Base-by-base conservation (phyloP, 345 rosid species). In the Syzygium jambos region DNA sequence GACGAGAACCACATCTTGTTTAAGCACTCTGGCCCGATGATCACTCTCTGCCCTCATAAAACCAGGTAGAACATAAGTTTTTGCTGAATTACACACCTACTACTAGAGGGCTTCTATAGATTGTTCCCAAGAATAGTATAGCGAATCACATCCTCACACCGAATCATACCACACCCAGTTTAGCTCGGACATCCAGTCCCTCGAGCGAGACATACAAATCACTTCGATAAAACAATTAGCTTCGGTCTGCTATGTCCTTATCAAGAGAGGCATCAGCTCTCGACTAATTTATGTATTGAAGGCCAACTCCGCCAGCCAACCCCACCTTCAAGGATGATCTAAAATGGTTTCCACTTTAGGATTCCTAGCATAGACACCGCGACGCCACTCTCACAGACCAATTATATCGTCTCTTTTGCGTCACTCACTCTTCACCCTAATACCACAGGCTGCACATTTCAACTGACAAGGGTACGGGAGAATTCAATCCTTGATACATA, bases 331-430 rank as follows among this genome's bases (percentile, higher is more conserved):
- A 4, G 3, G 25, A 54, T 54, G 2, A 4, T 21, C 57, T 21
- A 54, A 19, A 23, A 54, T 54, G 57, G 23, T 30, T 38, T 68
- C 43, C 6, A 16, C 12, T 30, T 12, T 1, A 8, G 19, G 43
- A 68, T 9, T 68, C 22, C 46, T 30, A 68, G 7, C 23, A 68
- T 11, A 30, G 17, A 30, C 23, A 61, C 3, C 23, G 6, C 1
- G 0, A 17, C 3, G 0, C 21, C 17, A 16, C 23, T 9, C 11
- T 5, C 46, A 2, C 17, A 0, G 0, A 8, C 6, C 41, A 68
- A 21, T 30, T 30, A 23, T 30, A 30, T 68, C 23, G 2, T 16
- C 43, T 12, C 43, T 30, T 30, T 0, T 68, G 1, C 11, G 9
- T 68, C 43, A 10, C 6, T 16, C 22, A 17, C 22, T 8, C 6